Base-by-base conservation (phyloP, 257 asterid genomes). In the Nicotiana tabacum region DNA sequence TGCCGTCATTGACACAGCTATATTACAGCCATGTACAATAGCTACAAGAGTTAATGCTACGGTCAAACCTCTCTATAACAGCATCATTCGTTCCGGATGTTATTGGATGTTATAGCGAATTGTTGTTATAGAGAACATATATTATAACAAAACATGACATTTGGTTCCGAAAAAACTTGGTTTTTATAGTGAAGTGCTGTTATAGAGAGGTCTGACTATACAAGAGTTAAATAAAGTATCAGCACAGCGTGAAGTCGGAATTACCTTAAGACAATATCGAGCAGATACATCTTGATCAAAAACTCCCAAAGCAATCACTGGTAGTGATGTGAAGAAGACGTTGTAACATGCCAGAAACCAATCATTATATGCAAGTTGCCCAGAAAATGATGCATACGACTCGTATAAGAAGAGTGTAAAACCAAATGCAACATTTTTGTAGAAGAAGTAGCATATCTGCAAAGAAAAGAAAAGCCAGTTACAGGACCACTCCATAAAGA, bases 271-370 rank as follows among this genome's bases (percentile, higher is more conserved):
- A 85, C 98, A 93, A 78, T 86, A 90, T 77, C 97, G 88, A 57
- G 99, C 92, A 48, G 99, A 93, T 53, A 93, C 97, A 80, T 95
- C 99, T 82, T 95, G 99, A 90, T 95, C 99, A 37, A 93, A 92
- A 70, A 95, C 97, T 4, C 99, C 99, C 77, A 95, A 21, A 53
- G 99, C 98, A 24, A 95, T 93, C 48, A 90, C 99, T 0, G 99
- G 99, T 84, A 95, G 86, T 35, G 99, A 95, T 9, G 99, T 95
- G 89, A 95, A 95, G 97, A 95, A 91, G 11, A 95, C 95, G 17
- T 95, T 95, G 94, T 91, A 95, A 51, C 92, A 92, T 62, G 99
- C 87, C 65, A 95, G 85, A 85, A 92, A 92, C 99, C 99, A 95
- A 67, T 95, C 99, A 24, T 95, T 95, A 77, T 93, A 93, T 2